Evolutionary conservation across 2,329 filamentous ascomycete species (phyloP).

Genomic region (Plectosphaerella cucumerina): DNA sequence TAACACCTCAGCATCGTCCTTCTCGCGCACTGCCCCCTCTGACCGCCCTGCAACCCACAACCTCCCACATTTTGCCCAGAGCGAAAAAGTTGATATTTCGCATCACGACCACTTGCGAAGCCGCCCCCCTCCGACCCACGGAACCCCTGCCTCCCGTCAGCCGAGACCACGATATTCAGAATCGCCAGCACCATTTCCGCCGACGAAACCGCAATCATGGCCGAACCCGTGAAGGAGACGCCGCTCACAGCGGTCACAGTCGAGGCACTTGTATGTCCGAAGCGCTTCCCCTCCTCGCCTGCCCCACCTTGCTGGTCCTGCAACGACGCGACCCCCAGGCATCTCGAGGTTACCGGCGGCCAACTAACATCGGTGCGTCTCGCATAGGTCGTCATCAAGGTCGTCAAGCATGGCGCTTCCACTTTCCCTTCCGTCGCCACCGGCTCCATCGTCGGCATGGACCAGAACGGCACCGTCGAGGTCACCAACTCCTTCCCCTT

Average conservation of each 20-base stretch:
- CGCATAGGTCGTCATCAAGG: slow-evolving; percentile 88
- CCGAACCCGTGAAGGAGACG: slow-evolving; percentile 58
- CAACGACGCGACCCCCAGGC: slow-evolving; percentile 1
- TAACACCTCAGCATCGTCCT: slow-evolving; percentile 16
- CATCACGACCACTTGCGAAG: slow-evolving; percentile 16
- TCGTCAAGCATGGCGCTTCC: slow-evolving; percentile 90
- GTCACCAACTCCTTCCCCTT: slow-evolving; percentile 95
- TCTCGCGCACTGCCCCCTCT: slow-evolving; percentile 28
- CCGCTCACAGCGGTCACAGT: slow-evolving; percentile 87
- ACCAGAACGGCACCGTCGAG: slow-evolving; percentile 74
- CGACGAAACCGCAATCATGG: slow-evolving; percentile 42
- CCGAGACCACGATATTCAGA: slow-evolving; percentile 13
- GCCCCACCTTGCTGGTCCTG: slow-evolving; percentile 12
- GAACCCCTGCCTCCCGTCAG: slow-evolving; percentile 19
- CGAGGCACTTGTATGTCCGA: slow-evolving; percentile 76
- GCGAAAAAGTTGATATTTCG: slow-evolving; percentile 40
- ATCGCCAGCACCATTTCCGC: slow-evolving; percentile 10
- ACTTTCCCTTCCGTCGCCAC: slow-evolving; percentile 86
- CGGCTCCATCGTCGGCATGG: slow-evolving; percentile 90
- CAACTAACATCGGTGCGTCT: background rate
- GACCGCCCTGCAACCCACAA: slow-evolving; percentile 37
- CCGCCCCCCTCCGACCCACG: slow-evolving; percentile 10
- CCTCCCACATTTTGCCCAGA: slow-evolving; percentile 34
- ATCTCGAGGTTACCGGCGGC: slow-evolving; percentile 19
- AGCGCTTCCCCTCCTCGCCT: slow-evolving; percentile 28